Conservation (phyloP, 495 filamentous ascomycete genomes). For the Podospora tetraspora region DNA sequence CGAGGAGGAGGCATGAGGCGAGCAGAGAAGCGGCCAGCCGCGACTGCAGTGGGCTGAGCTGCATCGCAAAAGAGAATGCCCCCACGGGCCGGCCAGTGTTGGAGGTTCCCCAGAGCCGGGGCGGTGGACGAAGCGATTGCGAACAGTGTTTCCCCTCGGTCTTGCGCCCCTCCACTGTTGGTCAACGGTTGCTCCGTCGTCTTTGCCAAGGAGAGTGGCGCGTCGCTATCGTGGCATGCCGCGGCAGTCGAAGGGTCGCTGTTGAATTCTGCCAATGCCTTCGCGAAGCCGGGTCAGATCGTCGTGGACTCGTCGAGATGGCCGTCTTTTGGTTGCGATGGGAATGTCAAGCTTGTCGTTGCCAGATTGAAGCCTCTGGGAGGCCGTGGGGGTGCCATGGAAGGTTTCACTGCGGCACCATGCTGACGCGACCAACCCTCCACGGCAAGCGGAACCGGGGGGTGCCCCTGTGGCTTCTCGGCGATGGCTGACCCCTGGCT, state of each 20-base stretch:
- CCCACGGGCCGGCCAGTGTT: constrained; percentile 28
- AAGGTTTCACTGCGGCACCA: background rate
- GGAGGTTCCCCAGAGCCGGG: constrained; percentile 4
- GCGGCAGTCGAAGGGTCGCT: background rate
- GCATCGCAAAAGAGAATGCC: constrained; percentile 47
- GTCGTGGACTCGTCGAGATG: background rate
- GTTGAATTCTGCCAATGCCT: background rate
- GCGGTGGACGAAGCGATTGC: background rate
- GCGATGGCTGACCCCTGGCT: background rate
- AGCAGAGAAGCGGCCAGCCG: constrained; percentile 60
- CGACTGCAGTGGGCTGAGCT: constrained; percentile 61
- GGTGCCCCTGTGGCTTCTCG: background rate
- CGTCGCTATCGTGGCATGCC: background rate
- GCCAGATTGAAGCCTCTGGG: background rate
- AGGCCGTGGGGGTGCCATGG: background rate
- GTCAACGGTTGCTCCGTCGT: background rate
- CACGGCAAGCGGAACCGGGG: background rate
- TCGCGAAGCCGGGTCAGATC: background rate
- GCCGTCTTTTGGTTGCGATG: background rate
- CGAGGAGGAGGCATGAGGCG: constrained; percentile 49
- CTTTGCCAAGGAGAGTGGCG: background rate
- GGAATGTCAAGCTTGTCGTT: background rate
- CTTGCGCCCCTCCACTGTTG: background rate
- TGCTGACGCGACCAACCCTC: background rate
- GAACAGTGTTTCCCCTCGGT: background rate